Conservation (phyloP, 371 early-diverging fungal genomes). For the Quaeritorhiza haematococci region DNA sequence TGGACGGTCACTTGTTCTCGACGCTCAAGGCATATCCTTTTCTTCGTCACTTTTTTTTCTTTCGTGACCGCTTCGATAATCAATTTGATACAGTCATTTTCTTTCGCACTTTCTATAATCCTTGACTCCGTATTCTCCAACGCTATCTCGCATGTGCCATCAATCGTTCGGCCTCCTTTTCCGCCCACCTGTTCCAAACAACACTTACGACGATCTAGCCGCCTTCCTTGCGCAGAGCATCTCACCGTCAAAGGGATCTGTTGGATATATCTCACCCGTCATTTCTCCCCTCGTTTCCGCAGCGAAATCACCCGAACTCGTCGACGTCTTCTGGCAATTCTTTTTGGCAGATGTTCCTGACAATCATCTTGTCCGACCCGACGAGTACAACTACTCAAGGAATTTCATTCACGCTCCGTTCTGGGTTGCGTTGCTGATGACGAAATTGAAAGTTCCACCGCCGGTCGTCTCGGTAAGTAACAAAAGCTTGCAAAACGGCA, state of each 20-base stretch:
- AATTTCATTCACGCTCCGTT: conserved; percentile 44
- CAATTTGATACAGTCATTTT: too few relatives aligned
- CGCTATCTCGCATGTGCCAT: too few relatives aligned
- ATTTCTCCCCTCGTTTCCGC: conserved; percentile 13
- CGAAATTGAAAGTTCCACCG: conserved; percentile 38
- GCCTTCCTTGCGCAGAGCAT: conserved; percentile 26
- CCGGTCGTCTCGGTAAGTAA: conserved; percentile 31
- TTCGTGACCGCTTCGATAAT: too few relatives aligned
- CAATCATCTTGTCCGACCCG: conserved; percentile 45
- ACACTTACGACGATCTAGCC: conserved; percentile 39
- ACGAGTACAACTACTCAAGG: conserved; percentile 42
- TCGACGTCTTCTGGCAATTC: conserved; percentile 44
- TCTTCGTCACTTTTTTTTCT: too few relatives aligned
- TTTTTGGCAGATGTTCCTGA: conserved; percentile 38
- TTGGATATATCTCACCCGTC: too few relatives aligned
- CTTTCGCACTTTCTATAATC: too few relatives aligned
- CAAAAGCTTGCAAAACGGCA: too few relatives aligned
- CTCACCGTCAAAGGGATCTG: too few relatives aligned
- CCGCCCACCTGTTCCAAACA: conserved; percentile 9
- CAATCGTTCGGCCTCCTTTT: too few relatives aligned
- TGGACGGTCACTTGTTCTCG: too few relatives aligned
- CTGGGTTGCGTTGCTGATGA: conserved; percentile 39
- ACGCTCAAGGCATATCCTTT: too few relatives aligned
- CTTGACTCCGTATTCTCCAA: too few relatives aligned
- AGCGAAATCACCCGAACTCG: conserved; percentile 19